Conservation (phyloP, 805 yeast genomes). For the Ogataea saltuana region DNA sequence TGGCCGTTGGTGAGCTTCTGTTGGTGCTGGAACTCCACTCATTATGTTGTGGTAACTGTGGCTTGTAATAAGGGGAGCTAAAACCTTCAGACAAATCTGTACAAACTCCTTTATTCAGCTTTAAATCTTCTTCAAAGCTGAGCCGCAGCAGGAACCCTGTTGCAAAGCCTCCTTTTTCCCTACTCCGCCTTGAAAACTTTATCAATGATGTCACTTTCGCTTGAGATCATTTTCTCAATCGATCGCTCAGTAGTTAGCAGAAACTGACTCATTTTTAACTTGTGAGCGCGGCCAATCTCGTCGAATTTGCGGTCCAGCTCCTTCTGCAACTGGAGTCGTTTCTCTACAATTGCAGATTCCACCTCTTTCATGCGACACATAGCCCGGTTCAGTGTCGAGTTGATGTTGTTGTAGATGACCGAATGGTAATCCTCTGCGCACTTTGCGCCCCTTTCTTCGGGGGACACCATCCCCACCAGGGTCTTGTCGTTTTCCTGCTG, state of each 20-base stretch:
- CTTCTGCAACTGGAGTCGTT: conserved; percentile 14
- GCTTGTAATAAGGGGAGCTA: too few species aligned
- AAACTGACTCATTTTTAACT: conserved; percentile 15
- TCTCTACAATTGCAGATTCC: conserved; percentile 13
- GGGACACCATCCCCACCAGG: conserved; percentile 1
- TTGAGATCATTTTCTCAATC: conserved; percentile 14
- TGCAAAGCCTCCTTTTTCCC: conserved; percentile 4
- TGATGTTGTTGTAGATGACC: conserved; percentile 7
- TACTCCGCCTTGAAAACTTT: conserved; percentile 18
- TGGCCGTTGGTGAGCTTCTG: conserved; percentile 18
- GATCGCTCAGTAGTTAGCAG: conserved; percentile 13
- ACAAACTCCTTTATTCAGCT: too few species aligned
- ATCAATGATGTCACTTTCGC: conserved; percentile 16
- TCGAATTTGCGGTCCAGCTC: conserved; percentile 19
- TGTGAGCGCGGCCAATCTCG: conserved; percentile 15
- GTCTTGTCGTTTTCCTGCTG: conserved; percentile 9
- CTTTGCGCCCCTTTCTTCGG: neutral
- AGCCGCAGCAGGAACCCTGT: neutral
- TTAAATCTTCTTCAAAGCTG: too few species aligned
- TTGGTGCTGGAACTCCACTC: conserved; percentile 12
- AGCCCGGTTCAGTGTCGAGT: conserved; percentile 14
- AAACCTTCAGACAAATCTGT: too few species aligned
- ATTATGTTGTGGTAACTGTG: too few species aligned
- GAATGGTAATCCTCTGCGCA: neutral
- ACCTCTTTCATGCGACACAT: conserved; percentile 18